These are phyloP conservation scores for Yamadazyma phyllophila DNA, from an alignment of 805 yeast species.

Conservation along the genomic window DNA sequence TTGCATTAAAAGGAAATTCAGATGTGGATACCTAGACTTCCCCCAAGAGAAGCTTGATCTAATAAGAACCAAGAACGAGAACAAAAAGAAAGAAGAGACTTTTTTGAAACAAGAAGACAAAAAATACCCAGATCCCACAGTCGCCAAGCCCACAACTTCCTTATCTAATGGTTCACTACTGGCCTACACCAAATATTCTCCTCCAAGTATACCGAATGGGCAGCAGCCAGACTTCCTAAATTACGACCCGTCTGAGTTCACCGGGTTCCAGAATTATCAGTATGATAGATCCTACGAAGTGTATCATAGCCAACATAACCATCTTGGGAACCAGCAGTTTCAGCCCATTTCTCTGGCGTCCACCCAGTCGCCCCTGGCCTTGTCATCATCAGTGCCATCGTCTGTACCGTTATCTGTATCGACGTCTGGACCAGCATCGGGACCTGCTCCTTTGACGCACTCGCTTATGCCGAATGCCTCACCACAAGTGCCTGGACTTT, in stretches of 20 bases:
- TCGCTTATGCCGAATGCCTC: neutral
- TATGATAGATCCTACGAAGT: constrained; percentile 4
- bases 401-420: neutral
- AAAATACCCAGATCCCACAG: neutral
- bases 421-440: too few relatives aligned
- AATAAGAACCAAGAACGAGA: constrained; percentile 33
- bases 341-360: neutral
- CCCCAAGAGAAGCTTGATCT: constrained; percentile 35
- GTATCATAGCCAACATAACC: neutral
- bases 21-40: constrained; percentile 44
- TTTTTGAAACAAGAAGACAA: constrained; percentile 2
- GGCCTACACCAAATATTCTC: neutral
- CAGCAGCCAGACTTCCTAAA: neutral
- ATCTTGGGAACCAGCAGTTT: too few relatives aligned
- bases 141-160: neutral
- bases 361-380: neutral
- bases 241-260: constrained; percentile 2
- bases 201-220: neutral
- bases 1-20: constrained; percentile 34
- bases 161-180: neutral
- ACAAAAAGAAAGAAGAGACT: constrained; percentile 12
- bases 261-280: constrained; percentile 1
- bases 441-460: too few relatives aligned
- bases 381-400: neutral
- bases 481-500: too few relatives aligned